Base-by-base conservation (phyloP, 2,329 filamentous ascomycete genomes). In the Xylariaceae sp. region DNA sequence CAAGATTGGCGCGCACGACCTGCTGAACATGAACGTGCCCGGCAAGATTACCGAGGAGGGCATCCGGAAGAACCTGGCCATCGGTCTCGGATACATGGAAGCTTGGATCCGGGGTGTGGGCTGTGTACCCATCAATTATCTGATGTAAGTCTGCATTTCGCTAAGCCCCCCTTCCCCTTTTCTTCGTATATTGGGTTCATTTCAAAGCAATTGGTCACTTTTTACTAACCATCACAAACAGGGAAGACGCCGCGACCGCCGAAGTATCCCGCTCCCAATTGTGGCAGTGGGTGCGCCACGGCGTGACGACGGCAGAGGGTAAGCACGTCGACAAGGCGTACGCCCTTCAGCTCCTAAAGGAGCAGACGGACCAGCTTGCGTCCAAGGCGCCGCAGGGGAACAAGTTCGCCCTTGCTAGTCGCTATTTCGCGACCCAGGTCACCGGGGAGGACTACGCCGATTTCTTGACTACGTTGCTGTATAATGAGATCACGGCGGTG, bases 371-470 rank as follows among this genome's bases (percentile, higher is more conserved):
- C 59, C 81, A 87, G 72, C 81, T 97, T 35, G 81, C 86, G 34
- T 75, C 84, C 65, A 89, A 89, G 74, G 92, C 86, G 1, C 84
- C 87, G 54, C 88, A 89, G 80, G 92, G 92, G 59, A 94, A 97
- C 81, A 97, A 97, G 81, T 97, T 82, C 78, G 85, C 88, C 61
- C 82, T 96, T 56, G 94, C 94, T 0, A 90, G 90, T 1, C 88
- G 96, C 76, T 97, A 97, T 78, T 97, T 97, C 72, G 86, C 90
- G 39, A 80, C 85, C 51, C 94, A 99, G 81, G 89, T 97, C 59
- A 97, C 93, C 2, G 94, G 94, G 58, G 94, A 97, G 80, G 92
- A 97, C 67, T 97, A 97, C 74, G 92, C 92, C 10, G 94, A 99
- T 75, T 97, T 97, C 79, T 77, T 99, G 79, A 97, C 91, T 6